These are phyloP conservation scores for Dothideomycetes sp. DNA, from an alignment of 2,329 filamentous ascomycete species.

Conservation along the genomic window DNA sequence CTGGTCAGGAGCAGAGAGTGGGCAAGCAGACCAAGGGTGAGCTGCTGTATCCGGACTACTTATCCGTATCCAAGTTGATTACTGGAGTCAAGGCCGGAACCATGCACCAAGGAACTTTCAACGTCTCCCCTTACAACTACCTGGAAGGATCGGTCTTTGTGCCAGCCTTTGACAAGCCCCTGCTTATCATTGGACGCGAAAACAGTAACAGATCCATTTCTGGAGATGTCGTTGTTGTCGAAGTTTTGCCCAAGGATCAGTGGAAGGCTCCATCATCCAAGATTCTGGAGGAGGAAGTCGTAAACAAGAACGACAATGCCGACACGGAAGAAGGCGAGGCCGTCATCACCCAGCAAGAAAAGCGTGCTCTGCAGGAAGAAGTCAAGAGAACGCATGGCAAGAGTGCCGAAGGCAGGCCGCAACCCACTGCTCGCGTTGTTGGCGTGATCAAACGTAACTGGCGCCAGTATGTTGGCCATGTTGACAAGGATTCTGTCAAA, in stretches of 20 bases:
- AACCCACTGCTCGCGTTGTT: conserved; percentile 86
- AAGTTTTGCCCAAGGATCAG: conserved; percentile 85
- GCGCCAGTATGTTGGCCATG: conserved; percentile 94
- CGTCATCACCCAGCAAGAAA: conserved; percentile 81
- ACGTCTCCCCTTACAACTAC: conserved; percentile 96
- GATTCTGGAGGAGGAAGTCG: conserved; percentile 84
- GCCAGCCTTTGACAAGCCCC: conserved; percentile 76
- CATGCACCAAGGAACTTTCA: conserved; percentile 90
- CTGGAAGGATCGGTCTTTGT: conserved; percentile 88
- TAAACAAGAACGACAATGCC: conserved; percentile 89
- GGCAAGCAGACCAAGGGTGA: conserved; percentile 56
- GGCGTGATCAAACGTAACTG: conserved; percentile 93
- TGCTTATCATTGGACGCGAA: conserved; percentile 82
- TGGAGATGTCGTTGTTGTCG: conserved; percentile 85
- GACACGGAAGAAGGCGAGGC: conserved; percentile 65
- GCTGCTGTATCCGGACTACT: conserved; percentile 82
- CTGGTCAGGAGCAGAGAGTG: conserved; percentile 60
- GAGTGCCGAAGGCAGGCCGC: conserved; percentile 64
- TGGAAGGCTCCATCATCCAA: conserved; percentile 96
- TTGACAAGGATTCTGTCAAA: conserved; percentile 77
- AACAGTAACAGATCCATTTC: conserved; percentile 93
- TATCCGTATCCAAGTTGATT: conserved; percentile 82
- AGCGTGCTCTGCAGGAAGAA: conserved; percentile 79
- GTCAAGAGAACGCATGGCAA: conserved; percentile 77
- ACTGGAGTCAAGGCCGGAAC: conserved; percentile 83